Evolutionary conservation across 495 filamentous ascomycete genomes (phyloP).

Genomic region (Margaritispora aquatica): DNA sequence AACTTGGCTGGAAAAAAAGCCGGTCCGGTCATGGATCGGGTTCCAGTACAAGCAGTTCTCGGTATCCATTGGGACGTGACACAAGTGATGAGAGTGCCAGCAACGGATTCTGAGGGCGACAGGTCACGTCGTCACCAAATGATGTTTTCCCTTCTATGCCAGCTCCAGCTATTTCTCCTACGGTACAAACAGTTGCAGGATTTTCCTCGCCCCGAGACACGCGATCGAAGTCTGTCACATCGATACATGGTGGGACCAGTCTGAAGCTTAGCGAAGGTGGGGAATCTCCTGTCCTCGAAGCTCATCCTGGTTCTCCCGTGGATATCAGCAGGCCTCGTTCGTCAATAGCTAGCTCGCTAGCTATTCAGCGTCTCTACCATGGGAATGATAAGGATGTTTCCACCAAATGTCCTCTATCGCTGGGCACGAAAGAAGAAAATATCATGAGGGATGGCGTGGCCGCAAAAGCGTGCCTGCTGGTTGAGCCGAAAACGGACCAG

Average conservation of each 20-base stretch:
- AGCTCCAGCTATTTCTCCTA: constrained; percentile 19
- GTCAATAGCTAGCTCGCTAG: constrained; percentile 16
- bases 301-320: constrained; percentile 24
- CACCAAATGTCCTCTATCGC: constrained; percentile 25
- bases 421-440: constrained; percentile 27
- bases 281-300: constrained; percentile 22
- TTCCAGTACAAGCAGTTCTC: constrained; percentile 20
- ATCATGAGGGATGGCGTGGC: constrained; percentile 41
- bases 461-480: constrained; percentile 37
- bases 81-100: constrained; percentile 27
- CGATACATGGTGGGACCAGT: constrained; percentile 22
- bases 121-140: constrained; percentile 42
- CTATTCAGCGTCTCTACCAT: constrained; percentile 15
- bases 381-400: constrained; percentile 31
- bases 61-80: constrained; percentile 23
- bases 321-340: constrained; percentile 18
- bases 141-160: constrained; percentile 22
- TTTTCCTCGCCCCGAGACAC: constrained; percentile 12
- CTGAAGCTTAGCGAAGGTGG: constrained; percentile 23
- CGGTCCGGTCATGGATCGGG: constrained; percentile 28
- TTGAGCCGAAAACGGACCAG: constrained; percentile 11
- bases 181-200: constrained; percentile 15
- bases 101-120: constrained; percentile 42
- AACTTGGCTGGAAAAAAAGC: constrained; percentile 51
- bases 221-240: constrained; percentile 9